Conservation (phyloP, 306 rosid genomes). For the Casuarina cunninghamiana region DNA sequence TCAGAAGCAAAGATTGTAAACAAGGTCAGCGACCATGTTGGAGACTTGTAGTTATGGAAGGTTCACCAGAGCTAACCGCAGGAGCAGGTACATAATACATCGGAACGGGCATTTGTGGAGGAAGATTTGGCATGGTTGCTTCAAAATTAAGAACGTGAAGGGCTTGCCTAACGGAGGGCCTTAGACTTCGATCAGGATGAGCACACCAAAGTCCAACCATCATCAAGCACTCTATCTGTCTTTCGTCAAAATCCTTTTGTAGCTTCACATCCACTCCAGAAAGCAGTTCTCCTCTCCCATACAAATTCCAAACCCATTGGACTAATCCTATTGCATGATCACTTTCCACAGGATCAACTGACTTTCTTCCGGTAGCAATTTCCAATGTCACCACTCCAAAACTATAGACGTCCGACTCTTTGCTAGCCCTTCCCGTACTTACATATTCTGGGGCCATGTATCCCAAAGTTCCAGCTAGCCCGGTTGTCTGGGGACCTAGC, state of each 20-base stretch:
- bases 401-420: conserved; percentile 28
- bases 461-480: conserved; percentile 33
- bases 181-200: not conserved
- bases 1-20: no score
- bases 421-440: conserved; percentile 34
- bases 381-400: conserved; percentile 35
- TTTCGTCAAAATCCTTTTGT: not conserved
- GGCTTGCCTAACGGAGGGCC: not conserved
- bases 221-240: conserved; percentile 11
- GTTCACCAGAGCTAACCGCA: not conserved
- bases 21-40: no score
- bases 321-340: not conserved
- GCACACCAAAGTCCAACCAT: conserved; percentile 19
- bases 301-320: conserved; percentile 2
- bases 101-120: not conserved
- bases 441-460: conserved; percentile 38
- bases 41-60: no score
- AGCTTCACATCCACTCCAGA: not conserved
- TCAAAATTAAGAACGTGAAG: not conserved
- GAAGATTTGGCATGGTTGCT: not conserved
- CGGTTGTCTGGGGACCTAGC: conserved; percentile 31
- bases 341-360: not conserved
- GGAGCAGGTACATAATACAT: not conserved
- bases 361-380: conserved; percentile 25
- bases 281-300: not conserved